Evolutionary conservation across 192 early-diverging fungal genomes (phyloP).

Genomic region (Rhizophagus sp.): DNA sequence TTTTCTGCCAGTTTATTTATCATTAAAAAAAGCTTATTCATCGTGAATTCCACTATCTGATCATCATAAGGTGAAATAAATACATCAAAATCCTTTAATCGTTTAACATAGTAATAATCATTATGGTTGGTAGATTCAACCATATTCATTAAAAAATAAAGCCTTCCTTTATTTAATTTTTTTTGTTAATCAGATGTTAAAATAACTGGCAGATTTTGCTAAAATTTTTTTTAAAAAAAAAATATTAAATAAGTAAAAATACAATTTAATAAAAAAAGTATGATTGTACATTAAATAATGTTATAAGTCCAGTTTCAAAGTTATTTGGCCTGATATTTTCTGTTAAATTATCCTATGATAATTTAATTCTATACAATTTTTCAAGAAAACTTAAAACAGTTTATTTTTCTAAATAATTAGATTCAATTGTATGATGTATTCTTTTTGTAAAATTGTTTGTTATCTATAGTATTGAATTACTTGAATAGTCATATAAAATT

Average conservation of each 20-base stretch:
- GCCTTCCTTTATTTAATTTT: not conserved
- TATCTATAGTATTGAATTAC: not conserved
- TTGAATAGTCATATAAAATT: not conserved
- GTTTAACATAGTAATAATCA: not conserved
- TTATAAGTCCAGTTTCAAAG: not conserved
- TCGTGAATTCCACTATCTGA: not conserved
- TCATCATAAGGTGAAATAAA: not conserved
- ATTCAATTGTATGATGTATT: constrained; percentile 22
- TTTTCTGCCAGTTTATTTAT: not conserved
- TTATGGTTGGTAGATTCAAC: not conserved
- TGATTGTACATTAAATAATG: not conserved
- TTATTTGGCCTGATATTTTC: not conserved
- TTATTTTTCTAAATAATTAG: not conserved
- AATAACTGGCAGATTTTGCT: not conserved
- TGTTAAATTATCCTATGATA: not conserved
- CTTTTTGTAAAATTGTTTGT: constrained; percentile 17
- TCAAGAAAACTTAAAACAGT: constrained; percentile 13
- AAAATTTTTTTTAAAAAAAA: not conserved
- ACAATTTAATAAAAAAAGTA: not conserved
- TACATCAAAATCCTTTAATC: not conserved
- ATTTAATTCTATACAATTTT: constrained; percentile 16
- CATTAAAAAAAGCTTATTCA: not conserved
- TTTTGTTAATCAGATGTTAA: not conserved
- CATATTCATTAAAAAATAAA: not conserved
- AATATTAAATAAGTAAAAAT: not conserved